Percentiles rank a stretch among this genome's conserved stretches.
Evolutionary conservation across 177 flowering plant genomes (phyloP).

Genomic region (Vitis hybrid): DNA sequence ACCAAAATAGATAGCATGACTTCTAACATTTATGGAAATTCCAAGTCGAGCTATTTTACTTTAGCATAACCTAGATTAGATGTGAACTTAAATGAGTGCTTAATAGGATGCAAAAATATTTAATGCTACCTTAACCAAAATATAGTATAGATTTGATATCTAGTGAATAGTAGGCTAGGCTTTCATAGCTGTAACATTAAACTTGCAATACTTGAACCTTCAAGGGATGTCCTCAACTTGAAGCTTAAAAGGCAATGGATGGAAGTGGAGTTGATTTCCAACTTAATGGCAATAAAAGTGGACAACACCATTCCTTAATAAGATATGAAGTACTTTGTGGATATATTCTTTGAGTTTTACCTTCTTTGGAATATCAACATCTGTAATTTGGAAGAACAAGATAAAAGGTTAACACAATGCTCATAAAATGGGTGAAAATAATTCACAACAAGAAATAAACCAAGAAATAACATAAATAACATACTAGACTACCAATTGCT

Average conservation of each 20-base stretch:
- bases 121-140: no score
- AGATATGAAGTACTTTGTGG: constrained; percentile 57
- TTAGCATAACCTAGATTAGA: no score
- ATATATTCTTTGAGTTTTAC: constrained; percentile 70
- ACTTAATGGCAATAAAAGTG: constrained; percentile 75
- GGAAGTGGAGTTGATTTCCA: constrained; percentile 94
- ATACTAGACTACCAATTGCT: constrained; percentile 70
- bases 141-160: no score
- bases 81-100: no score
- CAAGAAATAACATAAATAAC: constrained; percentile 26
- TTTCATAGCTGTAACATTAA: no score
- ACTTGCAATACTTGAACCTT: background rate
- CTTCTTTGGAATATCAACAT: constrained; percentile 81
- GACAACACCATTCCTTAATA: constrained; percentile 63
- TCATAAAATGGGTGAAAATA: background rate
- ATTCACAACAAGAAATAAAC: background rate
- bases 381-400: constrained; percentile 62
- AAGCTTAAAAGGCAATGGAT: constrained; percentile 73
- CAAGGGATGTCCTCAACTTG: constrained; percentile 50
- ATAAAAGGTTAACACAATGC: constrained; percentile 2
- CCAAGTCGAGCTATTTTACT: no score
- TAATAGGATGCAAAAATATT: no score
- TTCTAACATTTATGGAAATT: no score
- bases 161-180: no score
- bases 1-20: no score